Conservation (phyloP, 345 rosid genomes). For the Balakata baccata region DNA sequence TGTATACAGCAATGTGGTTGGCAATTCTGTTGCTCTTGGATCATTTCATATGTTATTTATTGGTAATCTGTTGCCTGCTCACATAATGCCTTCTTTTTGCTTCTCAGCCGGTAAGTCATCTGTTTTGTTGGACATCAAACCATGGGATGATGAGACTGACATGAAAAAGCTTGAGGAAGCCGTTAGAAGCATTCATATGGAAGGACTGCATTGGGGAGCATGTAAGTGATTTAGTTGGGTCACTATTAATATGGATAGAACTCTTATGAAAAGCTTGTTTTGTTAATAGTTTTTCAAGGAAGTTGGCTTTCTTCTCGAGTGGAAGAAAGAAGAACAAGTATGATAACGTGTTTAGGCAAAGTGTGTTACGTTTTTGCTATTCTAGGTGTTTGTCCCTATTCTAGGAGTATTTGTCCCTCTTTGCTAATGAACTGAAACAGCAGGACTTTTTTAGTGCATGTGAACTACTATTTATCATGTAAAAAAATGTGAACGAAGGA, state of each 20-base stretch:
- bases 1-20: not conserved
- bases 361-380: no score
- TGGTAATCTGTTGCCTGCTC: not conserved
- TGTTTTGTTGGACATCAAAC: constrained; percentile 69
- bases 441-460: no score
- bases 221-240: constrained; percentile 37
- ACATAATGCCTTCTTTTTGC: not conserved
- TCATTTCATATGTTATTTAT: not conserved
- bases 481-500: no score
- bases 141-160: constrained; percentile 94
- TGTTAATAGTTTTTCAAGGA: not conserved
- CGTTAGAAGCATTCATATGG: constrained; percentile 60
- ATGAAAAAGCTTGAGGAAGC: constrained; percentile 84
- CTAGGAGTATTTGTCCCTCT: no score
- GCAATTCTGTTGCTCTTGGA: not conserved
- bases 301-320: not conserved
- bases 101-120: constrained; percentile 74
- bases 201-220: constrained; percentile 80
- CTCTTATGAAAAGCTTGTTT: not conserved
- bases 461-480: no score
- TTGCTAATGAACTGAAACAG: no score
- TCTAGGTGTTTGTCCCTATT: no score
- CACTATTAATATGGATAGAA: not conserved
- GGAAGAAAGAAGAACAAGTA: no score
- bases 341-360: no score